Evolutionary conservation across 768 basidiomycete genomes (phyloP).

Genomic region (Tulasnella sp.): DNA sequence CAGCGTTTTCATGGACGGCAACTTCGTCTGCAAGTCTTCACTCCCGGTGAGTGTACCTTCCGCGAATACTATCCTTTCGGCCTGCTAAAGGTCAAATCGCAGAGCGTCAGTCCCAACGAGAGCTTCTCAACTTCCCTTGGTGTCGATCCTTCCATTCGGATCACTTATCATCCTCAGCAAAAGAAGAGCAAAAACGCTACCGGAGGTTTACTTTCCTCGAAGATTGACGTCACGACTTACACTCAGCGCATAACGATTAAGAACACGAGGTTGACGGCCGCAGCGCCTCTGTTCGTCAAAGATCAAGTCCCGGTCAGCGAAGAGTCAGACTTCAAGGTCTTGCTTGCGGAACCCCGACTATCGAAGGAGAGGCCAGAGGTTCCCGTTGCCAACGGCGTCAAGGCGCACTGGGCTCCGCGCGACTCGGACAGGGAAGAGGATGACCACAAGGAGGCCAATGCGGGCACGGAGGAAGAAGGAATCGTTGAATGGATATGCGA

Average conservation of each 20-base stretch:
- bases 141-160: slow-evolving; percentile 15
- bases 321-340: slow-evolving; percentile 14
- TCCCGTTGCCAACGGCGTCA: neutral
- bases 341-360: slow-evolving; percentile 4
- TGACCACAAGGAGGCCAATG: too few relatives aligned
- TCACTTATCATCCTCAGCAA: slow-evolving; percentile 15
- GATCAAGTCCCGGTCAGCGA: slow-evolving; percentile 16
- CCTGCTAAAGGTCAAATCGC: neutral
- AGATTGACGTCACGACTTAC: slow-evolving; percentile 13
- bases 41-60: slow-evolving; percentile 6
- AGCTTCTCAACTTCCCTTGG: slow-evolving; percentile 16
- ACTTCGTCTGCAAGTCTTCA: slow-evolving; percentile 16
- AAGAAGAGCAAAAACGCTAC: slow-evolving; percentile 3
- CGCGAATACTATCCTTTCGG: neutral
- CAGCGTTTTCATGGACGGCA: slow-evolving; percentile 17
- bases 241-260: slow-evolving; percentile 14
- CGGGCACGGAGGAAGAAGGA: too few relatives aligned
- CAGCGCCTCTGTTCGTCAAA: slow-evolving; percentile 1
- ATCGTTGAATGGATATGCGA: too few relatives aligned
- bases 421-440: neutral
- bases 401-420: neutral
- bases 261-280: slow-evolving; percentile 8
- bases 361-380: slow-evolving; percentile 8
- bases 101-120: slow-evolving; percentile 11
- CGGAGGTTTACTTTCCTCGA: neutral